Base-by-base conservation (phyloP, 768 basidiomycete species). In the Lactarius psammicola region DNA sequence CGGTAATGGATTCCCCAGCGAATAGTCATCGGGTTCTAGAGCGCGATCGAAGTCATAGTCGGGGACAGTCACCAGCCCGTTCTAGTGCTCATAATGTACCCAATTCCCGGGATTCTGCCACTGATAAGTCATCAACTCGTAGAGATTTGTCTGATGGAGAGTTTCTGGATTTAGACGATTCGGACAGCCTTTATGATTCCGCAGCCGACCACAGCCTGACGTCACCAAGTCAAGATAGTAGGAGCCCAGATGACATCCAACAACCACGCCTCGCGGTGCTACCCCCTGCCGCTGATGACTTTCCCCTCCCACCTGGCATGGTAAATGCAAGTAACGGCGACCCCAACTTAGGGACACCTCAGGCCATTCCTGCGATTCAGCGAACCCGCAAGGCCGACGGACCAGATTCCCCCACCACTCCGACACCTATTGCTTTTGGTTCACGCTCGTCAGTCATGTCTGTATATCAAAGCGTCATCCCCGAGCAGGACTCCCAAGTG, bases 121-220 rank as follows among this genome's bases (percentile, higher is more conserved):
- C 57, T 33, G 67, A 68, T 54, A 70, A 68, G 46, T 68, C 62
- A 23, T 68, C 67, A 28, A 42, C 64, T 34, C 68, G 68, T 53
- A 68, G 56, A 42, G 68, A 69, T 60, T 56, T 69, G 46, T 70
- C 67, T 46, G 77, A 75, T 68, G 74, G 77, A 73, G 85, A 90
- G 72, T 92, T 91, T 73, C 76, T 90, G 58, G 89, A 92, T 71
- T 75, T 90, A 76, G 84, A 81, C 23, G 85, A 83, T 36, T 81
- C 77, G 33, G 69, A 70, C 54, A 83, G 80, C 46, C 75, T 75
- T 23, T 79, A 80, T 44, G 77, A 78, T 38, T 53, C 77, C 74
- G 44, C 75, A 69, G 34, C 80, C 75, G 80, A 79, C 61, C 78
- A 76, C 34, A 77, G 75, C 15, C 74, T 71, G 53, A 68, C 62